Conservation (phyloP, 1,139 yeast genomes). For the Magnusiomyces suaveolens region DNA sequence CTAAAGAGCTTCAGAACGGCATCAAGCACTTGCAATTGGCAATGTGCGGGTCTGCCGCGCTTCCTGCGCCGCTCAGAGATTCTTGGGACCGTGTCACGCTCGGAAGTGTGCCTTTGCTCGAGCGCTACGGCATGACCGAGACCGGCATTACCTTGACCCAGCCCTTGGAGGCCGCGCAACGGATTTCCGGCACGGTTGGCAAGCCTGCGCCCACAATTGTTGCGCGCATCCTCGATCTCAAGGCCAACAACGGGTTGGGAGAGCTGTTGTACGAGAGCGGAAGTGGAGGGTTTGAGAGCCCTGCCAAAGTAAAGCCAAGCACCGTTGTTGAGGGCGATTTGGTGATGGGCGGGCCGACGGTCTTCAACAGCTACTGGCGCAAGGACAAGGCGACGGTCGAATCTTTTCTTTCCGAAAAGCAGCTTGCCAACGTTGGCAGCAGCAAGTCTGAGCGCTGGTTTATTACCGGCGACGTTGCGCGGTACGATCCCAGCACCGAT, state of each 20-base stretch:
- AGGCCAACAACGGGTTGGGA: slow-evolving; percentile 13
- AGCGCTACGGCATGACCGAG: slow-evolving; percentile 34
- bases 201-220: slow-evolving; percentile 30
- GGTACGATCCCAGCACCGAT: slow-evolving; percentile 24
- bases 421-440: background rate
- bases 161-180: slow-evolving; percentile 25
- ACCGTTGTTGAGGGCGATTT: slow-evolving; percentile 27
- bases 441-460: slow-evolving; percentile 26
- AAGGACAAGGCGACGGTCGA: slow-evolving; percentile 29
- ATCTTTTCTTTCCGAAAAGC: slow-evolving; percentile 20
- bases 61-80: slow-evolving; percentile 30
- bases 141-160: slow-evolving; percentile 34
- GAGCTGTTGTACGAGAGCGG: slow-evolving; percentile 19
- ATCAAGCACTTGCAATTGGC: slow-evolving; percentile 23
- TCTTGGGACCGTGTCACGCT: slow-evolving; percentile 29
- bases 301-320: slow-evolving; percentile 8
- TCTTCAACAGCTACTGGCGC: slow-evolving; percentile 30
- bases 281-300: slow-evolving; percentile 8
- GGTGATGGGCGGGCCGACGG: slow-evolving; percentile 29
- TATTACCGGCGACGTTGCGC: slow-evolving; percentile 34
- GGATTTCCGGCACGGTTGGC: slow-evolving; percentile 31
- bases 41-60: slow-evolving; percentile 35
- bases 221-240: slow-evolving; percentile 28
- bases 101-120: slow-evolving; percentile 30
- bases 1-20: slow-evolving; percentile 16